Conservation (phyloP, 1,139 yeast genomes). For the Wickerhamomyces sp. region DNA sequence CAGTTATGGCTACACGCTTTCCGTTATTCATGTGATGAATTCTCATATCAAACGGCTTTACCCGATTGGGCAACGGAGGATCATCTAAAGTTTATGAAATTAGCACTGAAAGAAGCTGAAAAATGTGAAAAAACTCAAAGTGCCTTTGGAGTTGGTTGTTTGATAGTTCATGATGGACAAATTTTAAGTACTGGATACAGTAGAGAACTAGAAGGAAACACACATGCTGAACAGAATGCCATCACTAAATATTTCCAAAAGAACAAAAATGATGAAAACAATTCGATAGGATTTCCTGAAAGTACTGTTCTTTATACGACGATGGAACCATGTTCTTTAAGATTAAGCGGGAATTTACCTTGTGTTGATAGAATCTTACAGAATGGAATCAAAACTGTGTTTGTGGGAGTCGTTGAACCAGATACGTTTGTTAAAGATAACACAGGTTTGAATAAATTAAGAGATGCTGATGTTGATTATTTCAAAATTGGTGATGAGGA, state of each 20-base stretch:
- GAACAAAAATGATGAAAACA: no score
- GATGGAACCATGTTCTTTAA: slow-evolving; percentile 94
- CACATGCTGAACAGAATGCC: slow-evolving; percentile 98
- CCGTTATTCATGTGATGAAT: slow-evolving; percentile 34
- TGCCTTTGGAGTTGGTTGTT: slow-evolving; percentile 93
- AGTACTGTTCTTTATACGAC: slow-evolving; percentile 89
- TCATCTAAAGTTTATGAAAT: slow-evolving; percentile 48
- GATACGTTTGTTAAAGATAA: slow-evolving; percentile 80
- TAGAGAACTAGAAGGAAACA: slow-evolving; percentile 88
- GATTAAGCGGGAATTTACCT: slow-evolving; percentile 87
- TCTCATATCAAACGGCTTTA: slow-evolving; percentile 50
- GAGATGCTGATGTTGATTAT: slow-evolving; percentile 58
- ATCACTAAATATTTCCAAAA: slow-evolving; percentile 59
- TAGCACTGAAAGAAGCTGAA: slow-evolving; percentile 72
- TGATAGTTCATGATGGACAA: slow-evolving; percentile 61
- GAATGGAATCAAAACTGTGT: slow-evolving; percentile 61
- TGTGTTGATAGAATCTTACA: slow-evolving; percentile 73
- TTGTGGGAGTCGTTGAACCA: slow-evolving; percentile 92
- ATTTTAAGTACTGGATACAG: slow-evolving; percentile 80
- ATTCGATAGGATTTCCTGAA: slow-evolving; percentile 47
- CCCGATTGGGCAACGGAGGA: slow-evolving; percentile 81
- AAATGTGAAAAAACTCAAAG: slow-evolving; percentile 81
- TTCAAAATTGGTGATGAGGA: slow-evolving; percentile 80
- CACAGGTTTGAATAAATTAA: slow-evolving; percentile 52
- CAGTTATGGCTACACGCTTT: slow-evolving; percentile 57